Evolutionary conservation across 2,329 filamentous ascomycete species (phyloP).

Genomic region (Colletotrichum sublineola): DNA sequence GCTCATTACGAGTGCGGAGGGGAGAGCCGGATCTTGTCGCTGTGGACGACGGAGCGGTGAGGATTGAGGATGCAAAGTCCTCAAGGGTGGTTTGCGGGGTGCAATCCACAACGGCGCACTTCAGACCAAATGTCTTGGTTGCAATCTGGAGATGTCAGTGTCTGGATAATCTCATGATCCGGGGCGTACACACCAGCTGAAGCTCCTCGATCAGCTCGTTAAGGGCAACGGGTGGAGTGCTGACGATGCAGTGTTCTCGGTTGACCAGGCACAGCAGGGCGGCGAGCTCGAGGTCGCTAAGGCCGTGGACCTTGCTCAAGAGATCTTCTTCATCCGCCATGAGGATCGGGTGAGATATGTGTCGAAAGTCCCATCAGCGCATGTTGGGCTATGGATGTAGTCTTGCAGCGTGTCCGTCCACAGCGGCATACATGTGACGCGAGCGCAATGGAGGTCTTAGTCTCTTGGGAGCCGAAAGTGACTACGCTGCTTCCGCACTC

Average conservation of each 20-base stretch:
- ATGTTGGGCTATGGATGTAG: slow-evolving; percentile 31
- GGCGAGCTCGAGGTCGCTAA: slow-evolving; percentile 91
- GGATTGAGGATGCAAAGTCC: slow-evolving; percentile 80
- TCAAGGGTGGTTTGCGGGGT: slow-evolving; percentile 80
- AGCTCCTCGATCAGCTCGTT: slow-evolving; percentile 81
- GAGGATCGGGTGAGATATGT: slow-evolving; percentile 43
- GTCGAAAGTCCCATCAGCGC: slow-evolving; percentile 34
- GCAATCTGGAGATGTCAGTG: slow-evolving; percentile 65
- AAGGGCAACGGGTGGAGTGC: slow-evolving; percentile 73
- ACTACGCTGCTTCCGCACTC: slow-evolving; percentile 9
- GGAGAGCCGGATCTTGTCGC: slow-evolving; percentile 47
- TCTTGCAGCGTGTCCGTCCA: slow-evolving; percentile 26
- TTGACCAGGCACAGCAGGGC: slow-evolving; percentile 84
- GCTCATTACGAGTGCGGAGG: slow-evolving; percentile 43
- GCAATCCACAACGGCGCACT: slow-evolving; percentile 79
- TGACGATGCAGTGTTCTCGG: slow-evolving; percentile 89
- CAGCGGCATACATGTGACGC: slow-evolving; percentile 19
- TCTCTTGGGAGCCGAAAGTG: neutral
- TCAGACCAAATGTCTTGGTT: slow-evolving; percentile 78
- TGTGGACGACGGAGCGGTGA: slow-evolving; percentile 57
- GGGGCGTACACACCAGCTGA: slow-evolving; percentile 67
- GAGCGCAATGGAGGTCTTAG: slow-evolving; percentile 10
- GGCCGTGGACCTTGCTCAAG: slow-evolving; percentile 77
- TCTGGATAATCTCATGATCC: neutral
- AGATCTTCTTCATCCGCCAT: slow-evolving; percentile 73